Conservation (phyloP, 2,329 filamentous ascomycete genomes). For the Colletotrichum musae region DNA sequence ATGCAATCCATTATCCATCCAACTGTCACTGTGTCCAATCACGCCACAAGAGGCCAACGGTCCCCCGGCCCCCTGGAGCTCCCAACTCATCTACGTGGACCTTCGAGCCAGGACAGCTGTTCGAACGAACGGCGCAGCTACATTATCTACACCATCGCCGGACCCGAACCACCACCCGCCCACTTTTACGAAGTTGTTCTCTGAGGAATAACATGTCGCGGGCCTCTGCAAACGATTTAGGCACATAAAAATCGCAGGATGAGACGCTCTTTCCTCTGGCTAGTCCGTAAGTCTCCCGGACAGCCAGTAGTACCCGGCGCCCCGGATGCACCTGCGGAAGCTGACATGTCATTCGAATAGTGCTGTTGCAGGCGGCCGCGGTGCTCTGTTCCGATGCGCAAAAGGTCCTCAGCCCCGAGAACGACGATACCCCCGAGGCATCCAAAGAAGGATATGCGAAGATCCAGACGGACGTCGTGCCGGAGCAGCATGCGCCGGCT, state of each 20-base stretch:
- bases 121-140: slow-evolving; percentile 31
- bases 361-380: slow-evolving; percentile 62
- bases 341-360: slow-evolving; percentile 47
- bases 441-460: slow-evolving; percentile 51
- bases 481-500: slow-evolving; percentile 46
- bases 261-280: slow-evolving; percentile 57
- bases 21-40: slow-evolving; percentile 15
- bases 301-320: not conserved
- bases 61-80: slow-evolving; percentile 21
- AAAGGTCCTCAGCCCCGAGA: slow-evolving; percentile 51
- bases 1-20: slow-evolving; percentile 11
- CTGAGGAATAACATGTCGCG: slow-evolving; percentile 41
- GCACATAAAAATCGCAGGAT: slow-evolving; percentile 56
- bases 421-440: slow-evolving; percentile 48
- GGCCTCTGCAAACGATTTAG: slow-evolving; percentile 40
- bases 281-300: slow-evolving; percentile 56
- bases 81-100: slow-evolving; percentile 40
- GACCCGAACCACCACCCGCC: slow-evolving; percentile 5
- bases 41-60: slow-evolving; percentile 14
- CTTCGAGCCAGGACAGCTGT: slow-evolving; percentile 40
- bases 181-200: not conserved
- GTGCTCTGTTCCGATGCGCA: slow-evolving; percentile 57
- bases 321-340: slow-evolving; percentile 17
- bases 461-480: slow-evolving; percentile 49
- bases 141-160: slow-evolving; percentile 1